Evolutionary conservation across 345 rosid genomes (phyloP).

Genomic region (Brassica rapa): DNA sequence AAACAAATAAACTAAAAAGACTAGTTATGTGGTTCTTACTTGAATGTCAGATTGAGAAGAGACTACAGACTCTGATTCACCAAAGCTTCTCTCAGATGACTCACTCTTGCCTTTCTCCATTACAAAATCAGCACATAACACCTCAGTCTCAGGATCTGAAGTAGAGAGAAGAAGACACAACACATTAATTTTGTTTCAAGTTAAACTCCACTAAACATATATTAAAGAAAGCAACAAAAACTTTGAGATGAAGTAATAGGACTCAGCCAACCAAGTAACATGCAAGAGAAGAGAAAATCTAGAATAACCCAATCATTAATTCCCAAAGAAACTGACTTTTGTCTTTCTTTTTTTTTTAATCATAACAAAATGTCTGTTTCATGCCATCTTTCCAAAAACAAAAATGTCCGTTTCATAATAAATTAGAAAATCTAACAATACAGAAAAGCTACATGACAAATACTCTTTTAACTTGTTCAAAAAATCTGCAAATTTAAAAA

Average conservation of each 20-base stretch:
- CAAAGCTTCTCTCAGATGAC: constrained; percentile 72
- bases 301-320: constrained; percentile 25
- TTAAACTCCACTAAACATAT: neutral
- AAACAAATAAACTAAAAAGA: too few species aligned
- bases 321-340: neutral
- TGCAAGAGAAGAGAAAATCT: constrained; percentile 38
- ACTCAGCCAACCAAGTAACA: constrained; percentile 30
- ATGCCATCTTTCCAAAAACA: neutral
- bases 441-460: constrained; percentile 11
- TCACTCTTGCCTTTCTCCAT: constrained; percentile 90
- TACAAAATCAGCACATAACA: constrained; percentile 41
- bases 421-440: neutral
- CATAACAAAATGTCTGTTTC: constrained; percentile 19
- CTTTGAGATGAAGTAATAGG: constrained; percentile 31
- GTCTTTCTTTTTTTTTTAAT: neutral
- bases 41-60: constrained; percentile 77
- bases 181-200: neutral
- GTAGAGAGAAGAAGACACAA: neutral
- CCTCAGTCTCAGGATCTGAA: constrained; percentile 38
- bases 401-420: constrained; percentile 5
- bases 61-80: constrained; percentile 63
- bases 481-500: neutral
- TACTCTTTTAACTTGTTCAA: neutral
- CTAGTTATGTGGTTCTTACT: constrained; percentile 40
- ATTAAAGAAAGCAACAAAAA: constrained; percentile 1